Percentiles rank a stretch among this genome's conserved stretches.
Evolutionary conservation across 495 filamentous ascomycete species (phyloP).

Genomic region (Xylaria cubensis): DNA sequence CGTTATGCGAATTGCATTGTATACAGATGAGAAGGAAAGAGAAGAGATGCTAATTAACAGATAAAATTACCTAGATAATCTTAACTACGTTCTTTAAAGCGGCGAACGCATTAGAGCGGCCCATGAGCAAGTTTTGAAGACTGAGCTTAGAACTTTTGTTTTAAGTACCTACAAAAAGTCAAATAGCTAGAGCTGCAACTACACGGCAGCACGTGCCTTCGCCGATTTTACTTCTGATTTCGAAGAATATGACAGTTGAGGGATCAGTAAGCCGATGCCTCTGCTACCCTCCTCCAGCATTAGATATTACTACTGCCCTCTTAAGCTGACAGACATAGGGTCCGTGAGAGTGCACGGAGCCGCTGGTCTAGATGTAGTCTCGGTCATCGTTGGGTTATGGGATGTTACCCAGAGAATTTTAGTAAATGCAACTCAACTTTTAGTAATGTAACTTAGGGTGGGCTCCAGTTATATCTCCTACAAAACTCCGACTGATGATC

Average conservation of each 20-base stretch:
- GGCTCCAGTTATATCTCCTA: background rate
- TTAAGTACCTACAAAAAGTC: background rate
- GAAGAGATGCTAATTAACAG: background rate
- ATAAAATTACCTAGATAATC: background rate
- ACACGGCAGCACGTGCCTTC: background rate
- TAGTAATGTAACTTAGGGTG: background rate
- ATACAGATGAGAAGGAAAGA: background rate
- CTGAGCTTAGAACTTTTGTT: background rate
- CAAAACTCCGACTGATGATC: background rate
- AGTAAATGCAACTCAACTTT: background rate
- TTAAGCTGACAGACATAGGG: background rate
- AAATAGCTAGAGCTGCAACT: background rate
- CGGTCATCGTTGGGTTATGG: background rate
- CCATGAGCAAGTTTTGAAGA: background rate
- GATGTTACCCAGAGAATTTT: background rate
- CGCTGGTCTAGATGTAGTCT: conserved; percentile 1
- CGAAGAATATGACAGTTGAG: background rate
- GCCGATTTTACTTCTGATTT: background rate
- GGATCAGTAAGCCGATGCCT: background rate
- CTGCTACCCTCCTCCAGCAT: background rate
- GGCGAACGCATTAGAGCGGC: background rate
- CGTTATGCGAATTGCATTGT: background rate
- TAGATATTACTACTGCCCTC: background rate
- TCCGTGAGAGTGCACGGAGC: background rate
- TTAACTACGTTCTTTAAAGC: background rate